Base-by-base conservation (phyloP, 176 grass and related monocot species). In the Musa troglodytarum region DNA sequence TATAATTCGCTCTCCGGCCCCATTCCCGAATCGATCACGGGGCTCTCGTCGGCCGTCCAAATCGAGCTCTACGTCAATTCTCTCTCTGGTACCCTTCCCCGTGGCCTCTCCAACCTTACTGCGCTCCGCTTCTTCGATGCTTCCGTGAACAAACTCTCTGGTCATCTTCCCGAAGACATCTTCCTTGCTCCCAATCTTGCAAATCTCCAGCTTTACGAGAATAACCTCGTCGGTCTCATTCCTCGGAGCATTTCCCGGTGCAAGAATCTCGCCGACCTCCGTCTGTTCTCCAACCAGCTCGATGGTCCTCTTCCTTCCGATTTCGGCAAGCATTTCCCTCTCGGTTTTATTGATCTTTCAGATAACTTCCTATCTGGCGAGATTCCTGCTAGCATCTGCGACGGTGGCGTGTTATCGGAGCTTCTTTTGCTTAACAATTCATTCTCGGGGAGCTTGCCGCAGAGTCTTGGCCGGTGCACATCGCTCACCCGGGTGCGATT, bases 11-110 rank as follows among this genome's bases (percentile, higher is more conserved):
- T 99, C 16, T 63, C 70, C 13, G 95, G 90, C 50, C 72, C 74
- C 67, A 92, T 99, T 16, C 90, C 95, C 0, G 1, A 7, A 0
- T 84, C 76, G 49, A 51, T 99, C 29, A 49, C 80, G 24, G 78
- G 76, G 20, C 75, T 92, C 75, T 80, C 61, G 6, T 84, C 76
- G 29, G 54, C 84, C 54, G 74, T 94, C 73, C 95, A 94, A 77
- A 80, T 99, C 11, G 95, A 99, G 81, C 85, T 91, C 16, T 99
- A 81, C 86, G 22, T 28, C 0, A 99, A 99, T 81, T 52, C 65
- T 0, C 86, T 99, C 64, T 74, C 88, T 19, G 95, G 95, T 1
- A 12, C 65, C 6, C 83, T 99, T 53, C 95, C 95, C 20, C 29
- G 34, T 50, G 95, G 95, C 17, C 34, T 99, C 53, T 87, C 84